Evolutionary conservation across 345 rosid species (phyloP).

Genomic region (Euclidium syriacum): DNA sequence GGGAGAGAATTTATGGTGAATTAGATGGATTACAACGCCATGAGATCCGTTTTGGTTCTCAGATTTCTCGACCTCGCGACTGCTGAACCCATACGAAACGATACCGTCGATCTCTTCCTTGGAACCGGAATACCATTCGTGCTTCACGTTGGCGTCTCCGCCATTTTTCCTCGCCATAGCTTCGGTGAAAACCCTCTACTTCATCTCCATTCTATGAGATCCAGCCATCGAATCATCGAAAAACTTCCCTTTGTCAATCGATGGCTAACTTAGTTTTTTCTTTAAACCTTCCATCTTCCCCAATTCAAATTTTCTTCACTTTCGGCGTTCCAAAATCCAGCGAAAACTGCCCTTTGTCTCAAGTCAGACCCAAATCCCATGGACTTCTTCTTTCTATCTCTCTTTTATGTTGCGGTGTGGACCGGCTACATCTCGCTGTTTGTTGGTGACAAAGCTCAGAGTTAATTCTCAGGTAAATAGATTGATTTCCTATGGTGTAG

Average conservation of each 20-base stretch:
- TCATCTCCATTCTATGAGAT: too few relatives aligned
- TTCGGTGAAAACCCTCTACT: slow-evolving; percentile 2
- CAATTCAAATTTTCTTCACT: too few relatives aligned
- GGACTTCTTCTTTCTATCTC: not conserved
- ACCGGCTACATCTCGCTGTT: not conserved
- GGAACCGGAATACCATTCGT: slow-evolving; percentile 43
- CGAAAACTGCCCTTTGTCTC: too few relatives aligned
- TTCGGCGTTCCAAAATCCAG: too few relatives aligned
- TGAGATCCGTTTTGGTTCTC: not conserved
- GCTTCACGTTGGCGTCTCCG: slow-evolving; percentile 33
- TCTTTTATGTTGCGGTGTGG: slow-evolving; percentile 21
- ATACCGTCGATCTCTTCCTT: slow-evolving; percentile 34
- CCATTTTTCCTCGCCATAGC: slow-evolving; percentile 37
- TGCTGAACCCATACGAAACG: slow-evolving; percentile 39
- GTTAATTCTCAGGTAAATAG: not conserved
- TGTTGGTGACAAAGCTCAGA: slow-evolving; percentile 9
- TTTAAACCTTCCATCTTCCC: too few relatives aligned
- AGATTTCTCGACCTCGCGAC: not conserved
- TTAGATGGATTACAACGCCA: slow-evolving; percentile 35
- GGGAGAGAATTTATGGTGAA: slow-evolving; percentile 7
- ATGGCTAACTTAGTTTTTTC: too few relatives aligned
- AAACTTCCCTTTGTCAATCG: too few relatives aligned
- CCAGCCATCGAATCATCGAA: too few relatives aligned
- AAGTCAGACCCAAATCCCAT: too few relatives aligned
- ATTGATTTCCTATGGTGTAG: not conserved